Base-by-base conservation (phyloP, 2,329 filamentous ascomycete genomes). In the Sarocladium brachiariae region DNA sequence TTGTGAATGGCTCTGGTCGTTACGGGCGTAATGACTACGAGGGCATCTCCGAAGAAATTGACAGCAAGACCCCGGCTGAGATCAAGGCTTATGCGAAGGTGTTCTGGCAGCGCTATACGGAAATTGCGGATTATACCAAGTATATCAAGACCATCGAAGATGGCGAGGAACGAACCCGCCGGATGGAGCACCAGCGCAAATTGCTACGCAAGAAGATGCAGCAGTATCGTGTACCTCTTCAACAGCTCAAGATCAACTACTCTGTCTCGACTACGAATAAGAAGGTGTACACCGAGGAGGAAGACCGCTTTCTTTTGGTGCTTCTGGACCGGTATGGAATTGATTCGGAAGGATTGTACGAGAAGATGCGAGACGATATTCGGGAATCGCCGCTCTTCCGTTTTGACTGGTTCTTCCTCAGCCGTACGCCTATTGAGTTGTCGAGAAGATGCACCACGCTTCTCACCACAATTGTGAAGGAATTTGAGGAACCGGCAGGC, bases 401-500 rank as follows among this genome's bases (percentile, higher is more conserved):
- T 34, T 99, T 99, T 61, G 93, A 99, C 65, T 99, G 95, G 95
- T 99, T 99, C 74, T 96, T 99, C 76, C 78, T 99, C 35, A 95
- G 89, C 66, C 83, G 93, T 41, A 99, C 92, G 3, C 89, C 93
- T 0, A 84, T 91, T 47, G 93, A 99, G 69, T 86, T 99, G 59
- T 87, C 89, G 54, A 84, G 93, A 59, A 83, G 95, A 49, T 97
- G 93, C 71, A 95, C 88, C 27, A 99, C 95, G 1, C 78, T 99
- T 49, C 81, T 99, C 56, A 95, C 92, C 31, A 95, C 93, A 0
- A 89, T 99, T 45, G 87, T 93, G 49, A 87, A 93, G 68, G 93
- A 99, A 69, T 96, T 96, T 67, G 92, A 96, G 63, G 83, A 86
- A 50, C 75, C 77, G 41, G 69, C 73, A 8, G 65, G 66, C 18